Percentiles rank a stretch among this genome's conserved stretches.
Evolutionary conservation across 495 filamentous ascomycete species (phyloP).

Genomic region (Thozetella sp.): DNA sequence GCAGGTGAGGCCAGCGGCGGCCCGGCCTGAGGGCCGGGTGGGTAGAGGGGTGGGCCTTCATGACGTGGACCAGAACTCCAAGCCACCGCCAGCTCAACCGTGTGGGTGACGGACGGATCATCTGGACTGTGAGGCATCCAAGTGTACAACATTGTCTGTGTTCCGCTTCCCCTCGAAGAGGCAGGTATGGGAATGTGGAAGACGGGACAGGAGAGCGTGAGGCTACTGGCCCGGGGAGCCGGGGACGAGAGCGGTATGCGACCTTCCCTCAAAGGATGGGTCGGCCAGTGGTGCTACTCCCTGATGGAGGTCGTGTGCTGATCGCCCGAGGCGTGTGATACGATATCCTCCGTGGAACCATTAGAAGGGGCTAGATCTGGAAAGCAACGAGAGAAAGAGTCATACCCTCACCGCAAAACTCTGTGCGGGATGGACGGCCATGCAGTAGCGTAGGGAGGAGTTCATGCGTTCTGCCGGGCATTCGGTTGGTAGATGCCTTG

Average conservation of each 20-base stretch:
- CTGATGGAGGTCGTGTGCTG: not conserved
- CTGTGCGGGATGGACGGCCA: not conserved
- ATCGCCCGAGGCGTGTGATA: not conserved
- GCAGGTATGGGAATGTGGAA: not conserved
- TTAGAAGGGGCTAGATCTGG: not conserved
- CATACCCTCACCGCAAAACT: not conserved
- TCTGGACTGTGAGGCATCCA: not conserved
- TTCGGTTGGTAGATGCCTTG: slow-evolving; percentile 1
- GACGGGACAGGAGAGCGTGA: not conserved
- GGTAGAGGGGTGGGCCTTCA: not conserved
- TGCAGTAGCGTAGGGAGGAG: not conserved
- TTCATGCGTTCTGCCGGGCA: not conserved
- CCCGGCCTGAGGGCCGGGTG: not conserved
- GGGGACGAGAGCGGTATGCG: not conserved
- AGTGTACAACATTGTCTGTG: not conserved
- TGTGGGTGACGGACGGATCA: not conserved
- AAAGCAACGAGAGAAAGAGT: slow-evolving; percentile 1
- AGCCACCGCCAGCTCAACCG: not conserved
- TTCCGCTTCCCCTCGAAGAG: no score
- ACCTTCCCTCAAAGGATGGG: not conserved
- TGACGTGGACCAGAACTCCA: not conserved
- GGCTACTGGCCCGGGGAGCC: not conserved
- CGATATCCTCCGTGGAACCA: not conserved
- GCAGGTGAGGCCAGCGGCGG: slow-evolving; percentile 5
- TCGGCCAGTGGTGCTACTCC: no score